Conservation (phyloP, 305 asterid species). For the Withania somnifera region DNA sequence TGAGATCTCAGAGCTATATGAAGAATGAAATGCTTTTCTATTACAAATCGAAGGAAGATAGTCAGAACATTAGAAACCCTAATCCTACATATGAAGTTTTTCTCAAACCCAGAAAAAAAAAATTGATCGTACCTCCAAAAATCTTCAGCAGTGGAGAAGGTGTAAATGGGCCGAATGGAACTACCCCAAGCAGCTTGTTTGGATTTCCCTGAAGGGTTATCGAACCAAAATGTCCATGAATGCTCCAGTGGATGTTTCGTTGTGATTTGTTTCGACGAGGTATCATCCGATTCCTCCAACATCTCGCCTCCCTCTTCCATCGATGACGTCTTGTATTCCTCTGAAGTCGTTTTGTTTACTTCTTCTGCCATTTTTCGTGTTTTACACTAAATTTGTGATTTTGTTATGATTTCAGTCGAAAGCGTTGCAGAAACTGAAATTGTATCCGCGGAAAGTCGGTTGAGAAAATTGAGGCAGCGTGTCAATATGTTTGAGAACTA, state of each 20-base stretch:
- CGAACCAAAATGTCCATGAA: constrained; percentile 97
- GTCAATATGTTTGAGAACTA: no score
- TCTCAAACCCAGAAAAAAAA: background rate
- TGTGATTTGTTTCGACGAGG: constrained; percentile 11
- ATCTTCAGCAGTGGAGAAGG: constrained; percentile 74
- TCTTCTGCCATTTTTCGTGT: no score
- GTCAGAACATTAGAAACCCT: background rate
- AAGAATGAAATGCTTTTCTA: no score
- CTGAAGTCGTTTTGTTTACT: no score
- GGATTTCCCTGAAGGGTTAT: constrained; percentile 47
- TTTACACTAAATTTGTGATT: no score
- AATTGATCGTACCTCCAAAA: constrained; percentile 53
- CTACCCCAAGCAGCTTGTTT: constrained; percentile 56
- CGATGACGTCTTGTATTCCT: no score
- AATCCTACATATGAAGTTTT: background rate
- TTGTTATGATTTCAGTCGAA: no score
- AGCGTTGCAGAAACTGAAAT: no score
- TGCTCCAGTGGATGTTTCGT: constrained; percentile 65
- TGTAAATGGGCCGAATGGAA: constrained; percentile 57
- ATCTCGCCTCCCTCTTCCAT: constrained; percentile 26
- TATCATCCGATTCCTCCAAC: constrained; percentile 30
- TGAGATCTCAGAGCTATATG: background rate
- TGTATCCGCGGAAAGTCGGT: background rate
- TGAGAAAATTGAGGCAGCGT: no score
- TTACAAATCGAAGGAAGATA: background rate